Percentiles rank a stretch among this genome's conserved stretches.
These are phyloP conservation scores for Pneumocystis wakefieldiae DNA, from an alignment of 1,139 yeast genomes.

Conservation along the genomic window DNA sequence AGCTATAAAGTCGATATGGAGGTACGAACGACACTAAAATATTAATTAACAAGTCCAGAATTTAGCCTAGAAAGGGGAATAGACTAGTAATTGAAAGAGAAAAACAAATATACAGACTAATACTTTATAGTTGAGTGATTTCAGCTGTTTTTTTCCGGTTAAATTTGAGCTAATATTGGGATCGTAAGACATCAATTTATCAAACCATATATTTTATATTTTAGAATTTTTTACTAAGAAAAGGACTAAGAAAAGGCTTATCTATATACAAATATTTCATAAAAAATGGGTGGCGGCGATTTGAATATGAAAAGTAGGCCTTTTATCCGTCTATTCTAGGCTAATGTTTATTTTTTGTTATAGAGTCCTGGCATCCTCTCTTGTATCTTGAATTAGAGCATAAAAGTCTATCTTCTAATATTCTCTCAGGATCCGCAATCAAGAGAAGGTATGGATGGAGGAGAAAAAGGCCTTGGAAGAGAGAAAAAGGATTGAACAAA, in stretches of 20 bases:
- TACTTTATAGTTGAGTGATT: background rate
- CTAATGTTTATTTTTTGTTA: background rate
- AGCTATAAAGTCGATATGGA: too few relatives aligned
- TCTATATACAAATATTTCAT: background rate
- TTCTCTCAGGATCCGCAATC: conserved; percentile 52
- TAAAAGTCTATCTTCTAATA: conserved; percentile 92
- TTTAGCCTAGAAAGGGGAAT: too few relatives aligned
- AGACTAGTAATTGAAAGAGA: too few relatives aligned
- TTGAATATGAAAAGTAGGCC: conserved; percentile 13
- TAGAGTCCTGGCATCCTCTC: conserved; percentile 12
- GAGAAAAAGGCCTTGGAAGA: conserved; percentile 71
- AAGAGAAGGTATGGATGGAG: conserved; percentile 67
- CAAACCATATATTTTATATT: background rate
- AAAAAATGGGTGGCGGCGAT: conserved; percentile 15
- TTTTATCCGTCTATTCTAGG: background rate
- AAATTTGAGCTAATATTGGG: background rate
- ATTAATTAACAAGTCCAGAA: too few relatives aligned
- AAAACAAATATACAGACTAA: too few relatives aligned
- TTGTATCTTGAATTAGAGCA: conserved; percentile 23
- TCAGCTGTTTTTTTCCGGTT: background rate
- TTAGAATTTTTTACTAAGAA: background rate
- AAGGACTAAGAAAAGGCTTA: background rate
- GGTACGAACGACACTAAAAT: too few relatives aligned
- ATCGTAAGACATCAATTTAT: background rate
- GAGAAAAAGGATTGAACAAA: conserved; percentile 47